Conservation (phyloP, 2,329 filamentous ascomycete genomes). For the Amauroascus verrucosus region DNA sequence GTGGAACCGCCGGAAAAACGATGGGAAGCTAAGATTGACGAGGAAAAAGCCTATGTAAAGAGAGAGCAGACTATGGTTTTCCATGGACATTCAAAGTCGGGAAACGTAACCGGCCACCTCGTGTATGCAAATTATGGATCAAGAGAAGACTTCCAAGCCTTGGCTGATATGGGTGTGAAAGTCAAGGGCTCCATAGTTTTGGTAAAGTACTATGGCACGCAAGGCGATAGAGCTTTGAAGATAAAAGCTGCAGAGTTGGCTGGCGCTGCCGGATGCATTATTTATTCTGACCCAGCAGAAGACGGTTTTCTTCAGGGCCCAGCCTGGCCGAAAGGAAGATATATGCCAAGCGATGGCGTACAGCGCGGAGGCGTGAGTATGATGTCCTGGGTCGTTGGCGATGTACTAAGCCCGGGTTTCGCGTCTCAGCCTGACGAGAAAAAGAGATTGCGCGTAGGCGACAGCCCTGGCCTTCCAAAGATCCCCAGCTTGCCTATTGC, state of each 20-base stretch:
- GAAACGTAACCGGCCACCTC: slow-evolving; percentile 73
- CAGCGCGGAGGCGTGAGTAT: slow-evolving; percentile 73
- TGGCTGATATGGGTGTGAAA: slow-evolving; percentile 61
- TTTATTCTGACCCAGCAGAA: slow-evolving; percentile 83
- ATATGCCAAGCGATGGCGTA: slow-evolving; percentile 70
- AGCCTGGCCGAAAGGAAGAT: slow-evolving; percentile 65
- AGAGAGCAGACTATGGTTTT: slow-evolving; percentile 67
- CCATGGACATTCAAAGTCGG: slow-evolving; percentile 79
- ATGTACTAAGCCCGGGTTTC: slow-evolving; percentile 84
- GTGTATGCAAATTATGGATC: slow-evolving; percentile 91
- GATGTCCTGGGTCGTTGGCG: slow-evolving; percentile 73
- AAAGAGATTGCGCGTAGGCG: slow-evolving; percentile 56
- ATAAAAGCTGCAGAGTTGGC: slow-evolving; percentile 81
- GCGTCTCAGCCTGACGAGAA: slow-evolving; percentile 43
- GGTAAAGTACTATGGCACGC: slow-evolving; percentile 67
- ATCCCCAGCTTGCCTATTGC: slow-evolving; percentile 86
- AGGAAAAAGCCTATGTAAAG: slow-evolving; percentile 58
- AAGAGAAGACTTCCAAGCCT: slow-evolving; percentile 64
- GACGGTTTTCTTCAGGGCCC: slow-evolving; percentile 68
- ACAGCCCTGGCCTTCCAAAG: slow-evolving; percentile 61
- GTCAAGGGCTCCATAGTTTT: slow-evolving; percentile 72
- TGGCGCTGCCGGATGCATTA: slow-evolving; percentile 76
- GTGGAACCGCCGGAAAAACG: slow-evolving; percentile 55
- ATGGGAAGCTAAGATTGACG: slow-evolving; percentile 79
- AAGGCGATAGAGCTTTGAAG: slow-evolving; percentile 65